Percentiles rank a stretch among this genome's conserved stretches.
Conservation (phyloP, 192 early-diverging fungal genomes). For the Coemansia sp. region DNA sequence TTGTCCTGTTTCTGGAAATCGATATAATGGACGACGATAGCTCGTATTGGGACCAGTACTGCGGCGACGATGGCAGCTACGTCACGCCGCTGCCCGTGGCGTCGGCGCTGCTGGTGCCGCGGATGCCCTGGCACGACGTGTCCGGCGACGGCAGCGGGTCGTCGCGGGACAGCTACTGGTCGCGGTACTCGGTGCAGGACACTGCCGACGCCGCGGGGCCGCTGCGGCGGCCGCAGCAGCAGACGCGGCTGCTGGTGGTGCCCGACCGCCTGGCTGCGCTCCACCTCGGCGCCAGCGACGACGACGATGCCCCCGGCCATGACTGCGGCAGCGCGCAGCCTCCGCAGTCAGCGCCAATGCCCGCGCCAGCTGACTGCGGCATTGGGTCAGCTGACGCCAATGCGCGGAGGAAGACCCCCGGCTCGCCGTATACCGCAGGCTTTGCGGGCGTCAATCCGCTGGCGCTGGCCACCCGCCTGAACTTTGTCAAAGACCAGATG, state of each 20-base stretch:
- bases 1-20: background rate
- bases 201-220: slow-evolving; percentile 8
- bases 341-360: background rate
- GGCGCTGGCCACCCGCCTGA: slow-evolving; percentile 39
- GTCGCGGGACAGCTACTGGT: slow-evolving; percentile 49
- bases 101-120: background rate
- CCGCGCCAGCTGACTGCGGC: background rate
- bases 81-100: background rate
- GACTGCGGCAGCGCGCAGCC: background rate
- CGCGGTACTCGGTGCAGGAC: slow-evolving; percentile 20
- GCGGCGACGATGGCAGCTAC: slow-evolving; percentile 11
- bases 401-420: background rate
- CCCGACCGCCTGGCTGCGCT: slow-evolving; percentile 32
- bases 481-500: slow-evolving; percentile 44
- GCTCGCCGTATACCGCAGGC: slow-evolving; percentile 11
- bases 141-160: slow-evolving; percentile 7
- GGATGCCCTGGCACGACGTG: background rate
- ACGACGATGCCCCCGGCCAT: background rate
- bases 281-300: slow-evolving; percentile 4
- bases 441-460: slow-evolving; percentile 40
- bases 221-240: slow-evolving; percentile 9
- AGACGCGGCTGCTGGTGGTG: slow-evolving; percentile 34
- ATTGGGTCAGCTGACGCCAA: background rate
- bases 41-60: slow-evolving; percentile 47
- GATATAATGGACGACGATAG: slow-evolving; percentile 17